Base-by-base conservation (phyloP, 768 basidiomycete species). In the Boletus tylopilopsis region DNA sequence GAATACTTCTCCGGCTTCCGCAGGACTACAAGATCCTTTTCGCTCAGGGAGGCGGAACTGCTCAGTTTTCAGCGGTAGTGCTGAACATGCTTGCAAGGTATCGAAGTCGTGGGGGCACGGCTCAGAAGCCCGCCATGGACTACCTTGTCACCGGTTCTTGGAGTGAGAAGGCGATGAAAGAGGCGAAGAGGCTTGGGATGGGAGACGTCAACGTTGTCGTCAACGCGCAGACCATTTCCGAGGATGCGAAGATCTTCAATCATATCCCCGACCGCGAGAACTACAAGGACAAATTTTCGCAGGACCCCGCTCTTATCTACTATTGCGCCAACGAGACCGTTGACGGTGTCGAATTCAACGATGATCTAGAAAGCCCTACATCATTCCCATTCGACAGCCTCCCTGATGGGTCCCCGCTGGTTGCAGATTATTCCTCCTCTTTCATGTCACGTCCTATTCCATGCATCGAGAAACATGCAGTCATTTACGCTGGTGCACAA, bases 271-370 rank as follows among this genome's bases (percentile, higher is more conserved):
- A 82, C 11, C 82, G 81, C 64, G 70, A 74, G 46, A 76, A 78
- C 45, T 98, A 87, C 78, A 50, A n/a, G 42, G 44, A 60, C 22
- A 64, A 70, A 10, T 92, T 97, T 73, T 87, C 87, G 8, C 54
- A 70, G n/a, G 78, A 84, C 63, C 85, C 95, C 13, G 94, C 89
- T 23, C 78, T 94, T 58, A 85, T 97, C 51, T 98, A 95, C 73
- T 98, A 96, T 73, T 99, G 96, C 78, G 96, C 96, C 68, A 99
- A 99, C 76, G 96, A 99, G 75, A 99, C 96, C 13, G 88, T 98
- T 50, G 87, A 95, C 58, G 96, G 96, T 36, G 86, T 94, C 40
- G 86, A 98, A 73, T 98, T 90, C 72, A 73, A 85, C 2, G 64
- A 74, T 44, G 79, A 82, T 49, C 68, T 71, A n/a, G 61, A 64